Base-by-base conservation (phyloP, 2,329 filamentous ascomycete species). In the Colletotrichum trifolii region DNA sequence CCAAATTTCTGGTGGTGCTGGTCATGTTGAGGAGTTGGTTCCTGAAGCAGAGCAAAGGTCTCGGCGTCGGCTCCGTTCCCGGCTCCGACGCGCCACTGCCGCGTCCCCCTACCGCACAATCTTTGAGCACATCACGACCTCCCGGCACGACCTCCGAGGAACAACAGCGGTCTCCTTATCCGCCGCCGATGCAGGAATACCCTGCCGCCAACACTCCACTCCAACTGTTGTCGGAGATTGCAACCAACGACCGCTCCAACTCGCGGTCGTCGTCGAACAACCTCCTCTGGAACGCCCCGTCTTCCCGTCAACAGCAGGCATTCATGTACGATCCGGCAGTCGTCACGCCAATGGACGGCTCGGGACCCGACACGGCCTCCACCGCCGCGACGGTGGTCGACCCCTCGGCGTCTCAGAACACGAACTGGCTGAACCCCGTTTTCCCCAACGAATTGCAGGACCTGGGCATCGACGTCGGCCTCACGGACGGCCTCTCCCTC, bases 21-120 rank as follows among this genome's bases (percentile, higher is more conserved):
- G 80, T 85, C 54, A 90, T 93, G 88, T 78, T 94, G 34, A 86
- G 87, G 46, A 85, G 83, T 34, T 93, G 91, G 90, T 92, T 91
- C 73, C 75, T 85, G 71, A 81, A 87, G 69, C 82, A 85, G 64
- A 77, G 75, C 55, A 78, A 79, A 61, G 69, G 66, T 12, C 62
- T 47, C 3, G 53, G 60, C 17, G 40, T 49, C 25, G 60, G 43
- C 2, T 53, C 17, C 42, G 43, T 17, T 10, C 43, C 43, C 43
- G 60, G 10, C 25, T 9, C 17, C 35, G 42, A 54, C 8, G 11
- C 8, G 25, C 39, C 67, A 8, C 63, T 11, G 60, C 6, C 63
- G 15, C 46, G 56, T 13, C 38, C 38, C 8, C 53, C 13, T 8
- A 11, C 45, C 4, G 45, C 52, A 15, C 15, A 33, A 15, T 17